Base-by-base conservation (phyloP, 352 stramenopile genomes). In the Phytophthora agathidicida region DNA sequence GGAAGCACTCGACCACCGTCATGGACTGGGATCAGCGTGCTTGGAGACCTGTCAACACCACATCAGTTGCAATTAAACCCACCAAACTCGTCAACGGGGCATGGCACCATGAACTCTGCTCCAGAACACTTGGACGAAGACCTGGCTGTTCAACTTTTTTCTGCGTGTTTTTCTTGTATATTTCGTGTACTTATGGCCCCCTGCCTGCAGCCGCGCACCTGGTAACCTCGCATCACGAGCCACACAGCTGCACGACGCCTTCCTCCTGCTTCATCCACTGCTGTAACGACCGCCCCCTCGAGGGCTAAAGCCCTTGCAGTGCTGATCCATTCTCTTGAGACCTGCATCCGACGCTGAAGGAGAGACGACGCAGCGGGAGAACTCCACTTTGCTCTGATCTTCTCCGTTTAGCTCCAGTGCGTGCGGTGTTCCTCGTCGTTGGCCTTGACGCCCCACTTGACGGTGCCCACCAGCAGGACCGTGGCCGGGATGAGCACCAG, bases 341-440 rank as follows among this genome's bases (percentile, higher is more conserved):
- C 44, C 44, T 50, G 44, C 44, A 50, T 57, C 17, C 35, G 19
- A 7, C 10, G 16, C 36, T 16, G 43, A 28, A 20, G 20, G 31
- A 36, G 32, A n/a, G n/a, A n/a, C 37, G 14, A 7, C 30, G 44
- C 31, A 31, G 20, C 27, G 27, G 30, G 28, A 7, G 23, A 33
- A 38, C 19, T 44, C 45, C 39, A 22, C 27, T 37, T 19, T 48
- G 14, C 33, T 60, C 28, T 63, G 11, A 46, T 60, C 17, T 41
- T 10, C 37, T 16, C 8, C 17, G 32, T 30, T 62, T 90, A 93
- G 60, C 74, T 81, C 81, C 84, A 91, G 77, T 93, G 84, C 31
- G 76, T 66, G 53, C 84, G 84, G 73, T 93, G 84, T 57, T 91
- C 69, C 35, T 82, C 76, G 43, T 93, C 84, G 73, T 93, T 93